A percentile compares a stretch with the other conserved stretches of the same genome.
Conservation (phyloP, 208 protist species). For the Trypanosoma melophagium region DNA sequence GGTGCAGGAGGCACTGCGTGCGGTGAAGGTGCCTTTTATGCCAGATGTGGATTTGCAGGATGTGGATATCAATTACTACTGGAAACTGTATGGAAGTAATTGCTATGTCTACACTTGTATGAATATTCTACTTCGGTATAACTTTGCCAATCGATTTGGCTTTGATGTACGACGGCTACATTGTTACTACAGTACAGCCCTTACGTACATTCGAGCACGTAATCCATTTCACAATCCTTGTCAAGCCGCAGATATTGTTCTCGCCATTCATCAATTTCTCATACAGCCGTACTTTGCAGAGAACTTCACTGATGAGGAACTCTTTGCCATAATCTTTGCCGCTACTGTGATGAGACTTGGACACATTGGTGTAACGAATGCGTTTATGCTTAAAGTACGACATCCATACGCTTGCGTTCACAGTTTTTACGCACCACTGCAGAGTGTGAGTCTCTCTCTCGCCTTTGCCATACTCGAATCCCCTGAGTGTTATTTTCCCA, state of each 20-base stretch:
- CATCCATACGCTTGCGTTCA: slow-evolving; percentile 56
- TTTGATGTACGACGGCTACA: slow-evolving; percentile 46
- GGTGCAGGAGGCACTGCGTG: slow-evolving; percentile 29
- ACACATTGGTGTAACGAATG: slow-evolving; percentile 71
- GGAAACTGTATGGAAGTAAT: slow-evolving; percentile 15
- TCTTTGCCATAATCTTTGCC: slow-evolving; percentile 58
- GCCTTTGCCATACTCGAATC: slow-evolving; percentile 48
- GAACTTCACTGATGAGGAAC: slow-evolving; percentile 41
- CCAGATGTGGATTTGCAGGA: slow-evolving; percentile 30
- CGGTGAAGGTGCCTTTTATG: slow-evolving; percentile 45
- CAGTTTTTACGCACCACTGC: slow-evolving; percentile 57
- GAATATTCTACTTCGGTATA: slow-evolving; percentile 71
- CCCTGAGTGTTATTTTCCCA: slow-evolving; percentile 56
- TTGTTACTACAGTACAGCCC: slow-evolving; percentile 37
- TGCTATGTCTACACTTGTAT: slow-evolving; percentile 48
- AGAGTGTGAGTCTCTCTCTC: slow-evolving; percentile 47
- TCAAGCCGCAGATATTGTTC: slow-evolving; percentile 72
- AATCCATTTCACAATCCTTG: slow-evolving; percentile 80
- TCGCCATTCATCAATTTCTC: slow-evolving; percentile 65
- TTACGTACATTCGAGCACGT: slow-evolving; percentile 43
- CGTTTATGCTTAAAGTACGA: slow-evolving; percentile 60
- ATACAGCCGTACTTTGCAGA: slow-evolving; percentile 37
- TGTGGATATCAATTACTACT: slow-evolving; percentile 26
- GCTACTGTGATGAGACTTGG: slow-evolving; percentile 52
- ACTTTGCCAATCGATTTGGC: slow-evolving; percentile 49